Evolutionary conservation across 345 rosid genomes (phyloP).

Genomic region (Gossypium turneri): DNA sequence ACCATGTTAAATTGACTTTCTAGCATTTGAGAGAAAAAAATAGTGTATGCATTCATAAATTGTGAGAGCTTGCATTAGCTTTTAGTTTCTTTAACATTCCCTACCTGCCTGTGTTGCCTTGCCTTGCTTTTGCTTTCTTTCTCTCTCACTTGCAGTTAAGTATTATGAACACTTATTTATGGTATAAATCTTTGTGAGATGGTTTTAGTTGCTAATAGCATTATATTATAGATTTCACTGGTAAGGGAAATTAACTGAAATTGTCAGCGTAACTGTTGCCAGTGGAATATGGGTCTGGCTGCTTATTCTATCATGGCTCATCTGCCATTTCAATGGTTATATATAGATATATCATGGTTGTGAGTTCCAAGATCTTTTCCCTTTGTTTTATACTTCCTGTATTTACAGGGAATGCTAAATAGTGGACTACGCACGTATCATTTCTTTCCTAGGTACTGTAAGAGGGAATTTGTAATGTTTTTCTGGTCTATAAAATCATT

Average conservation of each 20-base stretch:
- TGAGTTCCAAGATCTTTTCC: not conserved
- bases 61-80: not conserved
- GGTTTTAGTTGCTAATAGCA: not conserved
- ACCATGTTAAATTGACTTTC: not conserved
- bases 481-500: not conserved
- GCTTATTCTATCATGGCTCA: not conserved
- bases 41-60: not conserved
- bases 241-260: not conserved
- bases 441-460: not conserved
- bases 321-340: not conserved
- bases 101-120: not conserved
- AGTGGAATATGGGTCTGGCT: not conserved
- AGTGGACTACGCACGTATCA: not conserved
- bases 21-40: not conserved
- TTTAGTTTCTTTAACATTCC: not conserved
- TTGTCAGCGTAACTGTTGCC: not conserved
- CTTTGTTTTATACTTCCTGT: not conserved
- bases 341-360: not conserved
- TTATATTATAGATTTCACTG: not conserved
- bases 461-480: not conserved
- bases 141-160: not conserved
- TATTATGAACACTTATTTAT: not conserved
- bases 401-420: not conserved
- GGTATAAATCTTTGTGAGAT: not conserved
- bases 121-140: not conserved